Percentiles rank a stretch among this genome's conserved stretches.
phyloP scores from a whole-genome alignment of 2,329 filamentous ascomycete species.

The Xylaria sp. region DNA sequence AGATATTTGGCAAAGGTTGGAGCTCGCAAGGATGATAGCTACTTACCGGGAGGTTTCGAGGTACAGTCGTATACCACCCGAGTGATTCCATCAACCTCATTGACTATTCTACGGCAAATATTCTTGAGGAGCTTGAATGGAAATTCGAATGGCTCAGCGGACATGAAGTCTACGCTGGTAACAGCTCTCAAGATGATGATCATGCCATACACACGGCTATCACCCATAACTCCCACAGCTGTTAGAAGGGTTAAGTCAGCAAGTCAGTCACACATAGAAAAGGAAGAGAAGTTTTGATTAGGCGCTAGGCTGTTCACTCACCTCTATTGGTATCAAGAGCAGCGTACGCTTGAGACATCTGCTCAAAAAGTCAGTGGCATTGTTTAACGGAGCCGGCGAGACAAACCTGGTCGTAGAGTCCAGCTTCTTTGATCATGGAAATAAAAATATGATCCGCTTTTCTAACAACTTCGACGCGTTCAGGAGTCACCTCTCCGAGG shows the following conservation, averaged over 20 bases:
- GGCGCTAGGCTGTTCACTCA: slow-evolving; percentile 15
- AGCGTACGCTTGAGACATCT: slow-evolving; percentile 61
- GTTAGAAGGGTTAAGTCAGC: slow-evolving; percentile 10
- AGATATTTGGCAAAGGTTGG: neutral
- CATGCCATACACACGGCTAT: slow-evolving; percentile 49
- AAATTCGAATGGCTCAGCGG: slow-evolving; percentile 75
- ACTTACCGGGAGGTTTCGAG: slow-evolving; percentile 65
- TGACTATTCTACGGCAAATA: slow-evolving; percentile 75
- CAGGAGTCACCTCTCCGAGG: slow-evolving; percentile 83
- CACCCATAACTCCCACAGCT: slow-evolving; percentile 53
- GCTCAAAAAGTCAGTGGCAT: slow-evolving; percentile 16
- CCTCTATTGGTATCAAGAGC: slow-evolving; percentile 55
- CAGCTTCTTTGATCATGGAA: slow-evolving; percentile 75
- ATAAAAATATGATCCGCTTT: slow-evolving; percentile 79
- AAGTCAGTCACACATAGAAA: neutral
- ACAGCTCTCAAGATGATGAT: slow-evolving; percentile 56
- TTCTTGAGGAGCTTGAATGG: slow-evolving; percentile 70
- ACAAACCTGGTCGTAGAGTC: slow-evolving; percentile 71
- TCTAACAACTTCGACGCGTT: slow-evolving; percentile 81
- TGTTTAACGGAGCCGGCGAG: neutral
- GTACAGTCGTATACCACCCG: slow-evolving; percentile 74
- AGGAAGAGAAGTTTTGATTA: no score
- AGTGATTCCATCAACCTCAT: slow-evolving; percentile 77
- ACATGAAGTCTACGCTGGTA: slow-evolving; percentile 74
- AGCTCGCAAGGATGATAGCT: neutral